Evolutionary conservation across 73 alveolate species (phyloP).

Genomic region (Stentor roeselii): DNA sequence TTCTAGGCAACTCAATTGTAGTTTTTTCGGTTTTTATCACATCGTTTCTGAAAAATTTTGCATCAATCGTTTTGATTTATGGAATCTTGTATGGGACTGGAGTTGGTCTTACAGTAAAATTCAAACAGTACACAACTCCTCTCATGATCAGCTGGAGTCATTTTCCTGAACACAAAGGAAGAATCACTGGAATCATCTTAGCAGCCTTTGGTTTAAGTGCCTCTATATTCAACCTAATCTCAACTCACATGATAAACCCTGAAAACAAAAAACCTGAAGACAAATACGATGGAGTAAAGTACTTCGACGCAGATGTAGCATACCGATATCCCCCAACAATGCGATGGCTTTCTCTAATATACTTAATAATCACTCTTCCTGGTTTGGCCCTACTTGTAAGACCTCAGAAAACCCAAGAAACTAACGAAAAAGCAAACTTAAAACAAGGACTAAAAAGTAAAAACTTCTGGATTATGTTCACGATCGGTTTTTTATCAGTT

Average conservation of each 20-base stretch:
- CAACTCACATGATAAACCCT: conserved; percentile 57
- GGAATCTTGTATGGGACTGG: not conserved
- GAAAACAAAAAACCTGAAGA: conserved; percentile 35
- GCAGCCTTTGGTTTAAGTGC: conserved; percentile 60
- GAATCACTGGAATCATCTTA: conserved; percentile 42
- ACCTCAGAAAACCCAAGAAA: not conserved
- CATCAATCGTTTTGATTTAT: not conserved
- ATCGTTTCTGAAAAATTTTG: not conserved
- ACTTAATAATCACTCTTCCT: conserved; percentile 25
- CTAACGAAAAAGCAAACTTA: not conserved
- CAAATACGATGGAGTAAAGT: conserved; percentile 33
- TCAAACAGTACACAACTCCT: conserved; percentile 14
- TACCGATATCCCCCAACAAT: conserved; percentile 46
- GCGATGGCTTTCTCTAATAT: conserved; percentile 29
- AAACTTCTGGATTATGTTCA: conserved; percentile 39
- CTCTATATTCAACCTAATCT: conserved; percentile 44
- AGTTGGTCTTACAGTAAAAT: not conserved
- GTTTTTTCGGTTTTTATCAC: not conserved
- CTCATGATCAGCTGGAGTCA: conserved; percentile 41
- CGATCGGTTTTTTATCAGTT: conserved; percentile 9
- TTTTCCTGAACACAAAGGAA: conserved; percentile 41
- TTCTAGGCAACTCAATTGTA: conserved; percentile 5
- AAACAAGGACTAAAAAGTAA: not conserved
- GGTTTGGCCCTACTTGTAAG: conserved; percentile 22
- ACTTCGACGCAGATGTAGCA: conserved; percentile 32